These are phyloP conservation scores for Cercospora brassicicola DNA, from an alignment of 2,329 filamentous ascomycete species.

Conservation along the genomic window DNA sequence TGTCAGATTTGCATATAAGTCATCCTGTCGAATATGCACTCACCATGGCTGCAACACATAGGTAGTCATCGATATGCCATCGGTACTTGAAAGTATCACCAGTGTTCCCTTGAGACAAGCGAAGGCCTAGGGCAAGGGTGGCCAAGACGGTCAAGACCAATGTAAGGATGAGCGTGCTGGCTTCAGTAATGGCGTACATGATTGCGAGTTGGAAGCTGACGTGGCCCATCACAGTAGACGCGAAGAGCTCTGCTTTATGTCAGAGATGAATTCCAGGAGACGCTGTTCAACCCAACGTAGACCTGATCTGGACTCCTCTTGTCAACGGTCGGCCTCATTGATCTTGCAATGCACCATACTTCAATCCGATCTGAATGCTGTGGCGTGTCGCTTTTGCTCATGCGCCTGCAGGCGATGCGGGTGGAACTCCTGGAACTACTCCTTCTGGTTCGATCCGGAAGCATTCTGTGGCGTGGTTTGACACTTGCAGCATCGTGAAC, in stretches of 20 bases:
- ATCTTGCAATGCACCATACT: background rate
- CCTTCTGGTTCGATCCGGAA: background rate
- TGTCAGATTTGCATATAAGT: background rate
- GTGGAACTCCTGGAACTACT: background rate
- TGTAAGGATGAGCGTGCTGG: conserved; percentile 16
- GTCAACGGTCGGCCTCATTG: background rate
- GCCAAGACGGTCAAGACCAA: conserved; percentile 17
- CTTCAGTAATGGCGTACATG: conserved; percentile 19
- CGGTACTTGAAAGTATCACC: conserved; percentile 14
- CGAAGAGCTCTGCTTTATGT: background rate
- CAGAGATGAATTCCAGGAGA: background rate
- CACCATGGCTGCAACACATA: conserved; percentile 17
- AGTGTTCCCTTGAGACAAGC: conserved; percentile 12
- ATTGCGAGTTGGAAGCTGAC: background rate
- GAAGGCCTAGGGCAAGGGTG: conserved; percentile 12
- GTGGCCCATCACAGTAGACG: background rate
- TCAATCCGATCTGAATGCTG: background rate
- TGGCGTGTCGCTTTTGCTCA: background rate
- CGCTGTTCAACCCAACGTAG: background rate
- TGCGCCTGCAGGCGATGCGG: background rate
- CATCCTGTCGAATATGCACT: background rate
- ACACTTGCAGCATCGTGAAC: background rate
- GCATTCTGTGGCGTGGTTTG: background rate
- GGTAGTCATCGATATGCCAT: conserved; percentile 18
- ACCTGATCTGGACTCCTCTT: background rate